A percentile compares a stretch with the other conserved stretches of the same genome.
These are phyloP conservation scores for Juncus effusus DNA, from an alignment of 176 grass and related monocot genomes.

Conservation along the genomic window DNA sequence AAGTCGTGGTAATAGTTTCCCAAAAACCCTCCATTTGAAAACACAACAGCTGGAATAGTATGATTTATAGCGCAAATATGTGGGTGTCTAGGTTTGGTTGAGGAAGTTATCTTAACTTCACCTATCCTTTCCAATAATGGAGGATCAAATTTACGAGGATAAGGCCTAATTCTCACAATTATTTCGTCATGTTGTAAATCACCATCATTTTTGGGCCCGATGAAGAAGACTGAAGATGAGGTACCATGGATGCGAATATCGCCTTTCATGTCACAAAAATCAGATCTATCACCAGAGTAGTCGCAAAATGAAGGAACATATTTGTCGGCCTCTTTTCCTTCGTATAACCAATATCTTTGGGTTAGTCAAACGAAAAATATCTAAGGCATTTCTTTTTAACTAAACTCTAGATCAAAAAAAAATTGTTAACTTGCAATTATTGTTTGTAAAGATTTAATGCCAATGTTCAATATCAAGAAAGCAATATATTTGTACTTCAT, in stretches of 20 bases:
- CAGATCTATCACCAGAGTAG: conserved; percentile 6
- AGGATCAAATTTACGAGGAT: conserved; percentile 32
- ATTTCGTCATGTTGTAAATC: not conserved
- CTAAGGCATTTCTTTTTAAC: too few relatives aligned
- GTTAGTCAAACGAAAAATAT: too few relatives aligned
- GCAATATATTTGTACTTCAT: too few relatives aligned
- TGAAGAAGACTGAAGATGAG: conserved; percentile 28
- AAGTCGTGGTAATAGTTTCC: conserved; percentile 65
- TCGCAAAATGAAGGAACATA: not conserved
- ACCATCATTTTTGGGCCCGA: not conserved
- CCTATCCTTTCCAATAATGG: conserved; percentile 11
- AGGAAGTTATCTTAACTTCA: conserved; percentile 38
- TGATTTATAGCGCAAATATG: conserved; percentile 40
- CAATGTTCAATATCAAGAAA: too few relatives aligned
- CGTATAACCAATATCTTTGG: too few relatives aligned
- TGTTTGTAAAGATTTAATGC: too few relatives aligned
- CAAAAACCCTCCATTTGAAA: conserved; percentile 42
- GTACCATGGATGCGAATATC: conserved; percentile 54
- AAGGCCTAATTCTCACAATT: conserved; percentile 38
- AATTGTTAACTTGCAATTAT: too few relatives aligned
- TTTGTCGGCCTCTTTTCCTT: too few relatives aligned
- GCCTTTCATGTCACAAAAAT: conserved; percentile 57
- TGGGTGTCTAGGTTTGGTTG: not conserved
- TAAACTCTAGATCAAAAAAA: too few relatives aligned
- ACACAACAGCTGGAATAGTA: conserved; percentile 37